These are phyloP conservation scores for Lentinula raphanica DNA, from an alignment of 768 basidiomycete genomes.

Conservation along the genomic window DNA sequence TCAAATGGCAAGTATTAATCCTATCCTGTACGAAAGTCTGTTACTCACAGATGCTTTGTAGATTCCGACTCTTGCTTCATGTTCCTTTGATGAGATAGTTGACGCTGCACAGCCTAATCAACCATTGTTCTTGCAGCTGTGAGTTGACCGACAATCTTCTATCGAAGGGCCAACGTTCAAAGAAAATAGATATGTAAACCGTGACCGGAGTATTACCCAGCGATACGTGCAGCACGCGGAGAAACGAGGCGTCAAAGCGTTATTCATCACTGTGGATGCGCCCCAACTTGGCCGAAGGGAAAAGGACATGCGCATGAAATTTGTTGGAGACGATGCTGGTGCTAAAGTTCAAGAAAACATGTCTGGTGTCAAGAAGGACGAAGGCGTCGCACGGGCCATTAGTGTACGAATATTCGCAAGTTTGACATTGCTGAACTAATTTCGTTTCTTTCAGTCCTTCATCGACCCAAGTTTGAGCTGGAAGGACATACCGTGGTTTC, in stretches of 20 bases:
- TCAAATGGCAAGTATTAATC: slow-evolving; percentile 52
- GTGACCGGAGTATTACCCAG: slow-evolving; percentile 79
- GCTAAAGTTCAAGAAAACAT: slow-evolving; percentile 42
- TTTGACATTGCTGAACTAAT: neutral
- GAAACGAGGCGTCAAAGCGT: slow-evolving; percentile 80
- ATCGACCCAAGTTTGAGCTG: slow-evolving; percentile 90
- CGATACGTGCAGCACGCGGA: slow-evolving; percentile 89
- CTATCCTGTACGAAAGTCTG: neutral
- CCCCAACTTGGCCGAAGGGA: slow-evolving; percentile 93
- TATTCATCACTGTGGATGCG: slow-evolving; percentile 98
- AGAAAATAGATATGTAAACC: slow-evolving; percentile 74
- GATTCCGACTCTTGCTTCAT: slow-evolving; percentile 95
- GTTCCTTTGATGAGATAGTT: slow-evolving; percentile 94
- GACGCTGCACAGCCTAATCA: slow-evolving; percentile 78
- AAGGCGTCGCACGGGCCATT: slow-evolving; percentile 93
- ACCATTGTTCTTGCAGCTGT: slow-evolving; percentile 83
- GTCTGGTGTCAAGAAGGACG: slow-evolving; percentile 61
- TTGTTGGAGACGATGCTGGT: slow-evolving; percentile 72
- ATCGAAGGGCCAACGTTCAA: neutral
- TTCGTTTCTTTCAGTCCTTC: slow-evolving; percentile 57
- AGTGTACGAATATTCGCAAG: slow-evolving; percentile 33
- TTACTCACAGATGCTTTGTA: slow-evolving; percentile 20
- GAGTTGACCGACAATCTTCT: slow-evolving; percentile 20
- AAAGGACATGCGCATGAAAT: slow-evolving; percentile 98
- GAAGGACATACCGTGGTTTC: slow-evolving; percentile 82